Evolutionary conservation across 352 stramenopile species (phyloP), one percentile per base, ranked within the genome.

Genomic region (Sclerospora graminicola): DNA sequence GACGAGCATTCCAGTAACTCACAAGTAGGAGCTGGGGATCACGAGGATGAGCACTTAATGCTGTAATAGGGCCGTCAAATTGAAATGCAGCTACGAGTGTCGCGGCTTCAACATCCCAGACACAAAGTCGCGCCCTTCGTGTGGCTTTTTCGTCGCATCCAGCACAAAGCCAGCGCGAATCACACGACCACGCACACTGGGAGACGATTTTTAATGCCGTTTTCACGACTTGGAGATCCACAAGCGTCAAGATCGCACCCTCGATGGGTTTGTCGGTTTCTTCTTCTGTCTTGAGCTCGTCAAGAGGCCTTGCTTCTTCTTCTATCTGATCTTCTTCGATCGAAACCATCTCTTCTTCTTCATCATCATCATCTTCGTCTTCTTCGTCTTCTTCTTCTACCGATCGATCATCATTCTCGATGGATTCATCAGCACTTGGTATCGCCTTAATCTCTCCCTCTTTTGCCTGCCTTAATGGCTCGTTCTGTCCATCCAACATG

Each of bases 141-240:
- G 58, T 84, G 31, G 53, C 60, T 38, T 84, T 84, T 40, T 84
- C 75, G 34, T 88, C 76, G 42, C 76, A 88, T 2, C 67, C 73
- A 0, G 71, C 70, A 45, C 84, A 82, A 7, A 88, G 32, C 41
- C 60, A 66, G 1, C 54, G 57, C 16, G 69, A 77, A 35, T 88
- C 61, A 19, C 70, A 88, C 19, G 72, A 83, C 76, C 76, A 88
- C 19, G 53, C 66, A 43, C 66, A 79, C 26, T 66, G 57, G 0
- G 69, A 71, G 3, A 88, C 76, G 19, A 81, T 66, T 38, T 88
- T 88, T 8, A 85, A 48, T 8, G 51, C 61, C 5, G 41, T 66
- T 26, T 77, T 81, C 5, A 64, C 71, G n/a, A 68, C 58, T 7
- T 59, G 55, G 24, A 87, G 46, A 40, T 83, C 75, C n/a, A 71